phyloP scores from a whole-genome alignment of 2,329 filamentous ascomycete species.

The Orbilia javanica region DNA sequence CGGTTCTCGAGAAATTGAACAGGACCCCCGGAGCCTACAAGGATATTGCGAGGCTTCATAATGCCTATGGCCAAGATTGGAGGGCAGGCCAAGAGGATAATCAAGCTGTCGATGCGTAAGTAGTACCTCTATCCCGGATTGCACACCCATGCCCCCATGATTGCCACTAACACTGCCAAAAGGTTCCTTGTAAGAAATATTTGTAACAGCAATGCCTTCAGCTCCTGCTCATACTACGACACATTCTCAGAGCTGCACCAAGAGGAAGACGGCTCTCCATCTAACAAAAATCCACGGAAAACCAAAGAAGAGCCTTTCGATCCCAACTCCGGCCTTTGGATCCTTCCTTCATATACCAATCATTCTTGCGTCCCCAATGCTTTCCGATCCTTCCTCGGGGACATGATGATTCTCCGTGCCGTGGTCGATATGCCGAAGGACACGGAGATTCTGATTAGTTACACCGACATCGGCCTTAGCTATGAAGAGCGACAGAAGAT shows the following conservation, averaged over 20 bases:
- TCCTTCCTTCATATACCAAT: slow-evolving; percentile 47
- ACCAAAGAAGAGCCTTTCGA: slow-evolving; percentile 32
- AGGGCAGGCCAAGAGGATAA: background rate
- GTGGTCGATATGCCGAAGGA: slow-evolving; percentile 29
- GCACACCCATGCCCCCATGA: too few relatives aligned
- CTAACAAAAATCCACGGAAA: background rate
- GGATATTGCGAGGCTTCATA: slow-evolving; percentile 22
- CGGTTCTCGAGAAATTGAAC: slow-evolving; percentile 22
- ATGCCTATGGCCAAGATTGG: background rate
- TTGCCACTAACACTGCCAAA: background rate
- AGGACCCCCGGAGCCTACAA: background rate
- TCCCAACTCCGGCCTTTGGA: slow-evolving; percentile 46
- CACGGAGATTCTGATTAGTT: slow-evolving; percentile 38
- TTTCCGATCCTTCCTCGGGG: slow-evolving; percentile 28
- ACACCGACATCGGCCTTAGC: slow-evolving; percentile 10
- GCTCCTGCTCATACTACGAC: slow-evolving; percentile 35
- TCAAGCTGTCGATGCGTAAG: slow-evolving; percentile 32
- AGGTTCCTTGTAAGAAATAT: slow-evolving; percentile 40
- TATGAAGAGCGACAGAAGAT: background rate
- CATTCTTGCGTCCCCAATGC: slow-evolving; percentile 49
- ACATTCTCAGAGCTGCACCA: slow-evolving; percentile 37
- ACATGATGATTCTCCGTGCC: slow-evolving; percentile 53
- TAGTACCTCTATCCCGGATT: background rate
- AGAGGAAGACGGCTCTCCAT: background rate
- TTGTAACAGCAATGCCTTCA: slow-evolving; percentile 31